Base-by-base conservation (phyloP, 352 stramenopile species). In the Pythium graminicola region DNA sequence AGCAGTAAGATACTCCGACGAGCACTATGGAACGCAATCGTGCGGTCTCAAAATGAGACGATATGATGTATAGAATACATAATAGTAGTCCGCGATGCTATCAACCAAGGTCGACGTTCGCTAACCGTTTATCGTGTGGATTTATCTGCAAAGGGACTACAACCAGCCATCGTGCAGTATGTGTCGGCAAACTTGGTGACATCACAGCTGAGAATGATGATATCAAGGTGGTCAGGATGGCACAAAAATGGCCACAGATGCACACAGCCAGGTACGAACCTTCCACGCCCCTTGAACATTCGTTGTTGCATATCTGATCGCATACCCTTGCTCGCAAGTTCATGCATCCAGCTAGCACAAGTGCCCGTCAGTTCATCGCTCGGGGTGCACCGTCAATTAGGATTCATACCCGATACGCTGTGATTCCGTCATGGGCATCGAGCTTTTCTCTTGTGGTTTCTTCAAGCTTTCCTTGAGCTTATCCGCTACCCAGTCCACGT, bases 91-190 rank as follows among this genome's bases (percentile, higher is more conserved):
- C n/a, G 41, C 23, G 40, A 44, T 43, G 27, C 8, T 23, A 36
- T 9, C 23, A 31, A 39, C 19, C 22, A 38, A 14, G 20, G 24
- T 27, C 11, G n/a, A 19, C 33, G 27, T 8, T 2, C 10, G 24
- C 14, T 20, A 14, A n/a, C 11, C 20, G 11, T 56, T 64, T 65
- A 93, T 57, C 76, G 67, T 24, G 76, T 90, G 14, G 73, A 89
- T 60, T 93, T 93, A 65, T 91, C 82, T 20, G 80, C 82, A 58
- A 93, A 91, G 0, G 80, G 82, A 50, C 77, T 91, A 61, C 80
- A 93, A 45, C 80, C 76, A 42, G 82, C 76, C 80, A 93, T 93
- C 11, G 82, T 89, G 70, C 69, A 85, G 60, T 93, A 91, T 1
- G 80, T 81, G 49, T 89, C 79, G 41, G 82, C 82, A 60, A 93